Evolutionary conservation across 2,329 filamentous ascomycete species (phyloP).

Genomic region (Tolypocladium endophyticum): DNA sequence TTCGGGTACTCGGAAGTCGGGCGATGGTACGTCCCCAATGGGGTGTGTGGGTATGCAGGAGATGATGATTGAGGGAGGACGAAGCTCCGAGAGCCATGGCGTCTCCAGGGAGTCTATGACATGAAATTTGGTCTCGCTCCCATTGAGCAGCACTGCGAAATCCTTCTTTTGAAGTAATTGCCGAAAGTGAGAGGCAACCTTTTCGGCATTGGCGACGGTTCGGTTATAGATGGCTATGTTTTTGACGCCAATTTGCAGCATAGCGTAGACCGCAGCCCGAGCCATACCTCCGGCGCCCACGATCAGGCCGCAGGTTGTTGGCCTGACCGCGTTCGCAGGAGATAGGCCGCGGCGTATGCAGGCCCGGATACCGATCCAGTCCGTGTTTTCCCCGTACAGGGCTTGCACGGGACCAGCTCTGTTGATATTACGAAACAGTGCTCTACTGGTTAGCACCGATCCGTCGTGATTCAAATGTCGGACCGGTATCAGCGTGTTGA

Average conservation of each 20-base stretch:
- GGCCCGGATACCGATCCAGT: constrained; percentile 70
- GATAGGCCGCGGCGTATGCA: constrained; percentile 64
- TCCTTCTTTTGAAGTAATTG: constrained; percentile 34
- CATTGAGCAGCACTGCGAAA: constrained; percentile 31
- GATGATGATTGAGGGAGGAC: constrained; percentile 61
- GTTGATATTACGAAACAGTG: constrained; percentile 42
- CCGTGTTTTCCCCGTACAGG: constrained; percentile 69
- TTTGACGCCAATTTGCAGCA: constrained; percentile 66
- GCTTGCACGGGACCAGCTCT: constrained; percentile 56
- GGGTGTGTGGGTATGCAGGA: constrained; percentile 66
- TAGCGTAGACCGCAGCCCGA: constrained; percentile 64
- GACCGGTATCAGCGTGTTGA: constrained; percentile 67
- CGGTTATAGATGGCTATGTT: constrained; percentile 69
- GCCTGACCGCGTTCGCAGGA: constrained; percentile 55
- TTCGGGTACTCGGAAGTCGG: constrained; percentile 58
- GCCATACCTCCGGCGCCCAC: constrained; percentile 68
- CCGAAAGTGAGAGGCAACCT: constrained; percentile 61
- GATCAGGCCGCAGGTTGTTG: constrained; percentile 44
- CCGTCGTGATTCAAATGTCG: constrained; percentile 48
- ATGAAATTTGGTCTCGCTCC: constrained; percentile 35
- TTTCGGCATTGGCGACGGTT: constrained; percentile 54
- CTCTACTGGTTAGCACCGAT: constrained; percentile 42
- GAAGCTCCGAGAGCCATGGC: constrained; percentile 53
- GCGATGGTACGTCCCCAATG: constrained; percentile 51
- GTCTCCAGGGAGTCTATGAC: constrained; percentile 49